Base-by-base conservation (phyloP, 2,329 filamentous ascomycete genomes). In the Cladosporium sp. region DNA sequence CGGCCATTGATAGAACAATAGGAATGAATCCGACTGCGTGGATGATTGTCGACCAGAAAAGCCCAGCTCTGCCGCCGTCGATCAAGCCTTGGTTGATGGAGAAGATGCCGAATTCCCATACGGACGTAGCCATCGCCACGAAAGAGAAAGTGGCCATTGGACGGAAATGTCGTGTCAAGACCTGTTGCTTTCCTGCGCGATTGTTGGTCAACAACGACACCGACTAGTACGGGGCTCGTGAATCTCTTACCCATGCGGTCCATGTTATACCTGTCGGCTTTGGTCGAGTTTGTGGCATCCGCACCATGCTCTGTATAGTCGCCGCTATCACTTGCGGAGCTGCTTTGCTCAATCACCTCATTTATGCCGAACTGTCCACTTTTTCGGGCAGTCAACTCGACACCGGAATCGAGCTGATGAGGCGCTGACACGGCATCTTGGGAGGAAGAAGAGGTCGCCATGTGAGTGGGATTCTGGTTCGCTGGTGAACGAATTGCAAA, bases 1-100 rank as follows among this genome's bases (percentile, higher is more conserved):
- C 82, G 81, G 10, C 49, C 49, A 52, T 52, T 10, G 42, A 46
- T 7, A 52, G 43, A 9, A 46, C 43, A 9, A 52, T 52, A 2
- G 49, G 49, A 1, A 44, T 32, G 43, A 62, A 63, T 7, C 60
- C 59, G 22, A 59, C 33, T 28, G 58, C 59, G 14, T 57, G 59
- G 54, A 59, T 60, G 11, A 66, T 45, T 14, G 56, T 55, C 5
- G 50, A 58, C 56, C 60, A 66, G 31, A 66, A 54, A 9, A 66
- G 46, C 5, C 64, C 64, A 1, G 58, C 60, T 7, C 58, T 53
- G 1, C 64, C 64, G 18, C 64, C 64, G 43, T 65, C 57, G 5
- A 57, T 41, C 13, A 62, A 40, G 3, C 49, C 59, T n/a, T 48
- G 58, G 14, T 41, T 43, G 38, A 55, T 51, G 14, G 54, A 19